Evolutionary conservation across 148 eudicot species (phyloP), one percentile per base, ranked within the genome.

Genomic region (Arbutus unedo): DNA sequence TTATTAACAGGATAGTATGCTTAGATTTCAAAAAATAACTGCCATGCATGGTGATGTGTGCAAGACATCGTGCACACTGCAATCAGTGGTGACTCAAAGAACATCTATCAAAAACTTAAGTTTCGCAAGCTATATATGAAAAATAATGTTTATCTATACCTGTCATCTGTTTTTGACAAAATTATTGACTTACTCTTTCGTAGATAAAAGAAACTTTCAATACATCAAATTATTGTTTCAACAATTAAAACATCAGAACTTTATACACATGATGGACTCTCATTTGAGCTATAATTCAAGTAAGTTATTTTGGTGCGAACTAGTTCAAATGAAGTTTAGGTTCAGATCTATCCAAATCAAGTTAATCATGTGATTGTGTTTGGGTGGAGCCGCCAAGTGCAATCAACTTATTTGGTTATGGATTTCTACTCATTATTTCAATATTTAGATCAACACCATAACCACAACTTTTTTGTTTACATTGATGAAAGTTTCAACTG

Each of bases 401-500:
- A 78, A 43, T 47, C 50, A 78, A 31, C 66, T 76, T 23, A 23
- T 14, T 53, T 25, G 79, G 60, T 8, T 38, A 25, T 54, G 23
- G 43, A 77, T 41, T 77, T 41, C 79, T 0, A 4, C 45, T 76
- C 60, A 76, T 25, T 77, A 3, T 15, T 5, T 10, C 47, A 51
- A 51, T 45, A 47, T 25, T 25, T 21, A 62, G 9, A 49, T 50
- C 38, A 53, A 25, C 11, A 70, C 31, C 62, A 41, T 55, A 78
- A 38, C 48, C 54, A 38, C 76, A 21, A 14, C 15, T 6, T 14
- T 57, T 45, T 38, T 79, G 38, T 81, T 86, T 85, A 91, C 98
- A 98, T 95, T 95, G 82, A 95, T 91, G 82, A 93, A 94, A 72
- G 98, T 85, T 75, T 95, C 98, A 13, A 95, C 98, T 48, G 88